Evolutionary conservation across 2,329 filamentous ascomycete species (phyloP), one percentile per base, ranked within the genome.

Genomic region (Xylaria sp.): DNA sequence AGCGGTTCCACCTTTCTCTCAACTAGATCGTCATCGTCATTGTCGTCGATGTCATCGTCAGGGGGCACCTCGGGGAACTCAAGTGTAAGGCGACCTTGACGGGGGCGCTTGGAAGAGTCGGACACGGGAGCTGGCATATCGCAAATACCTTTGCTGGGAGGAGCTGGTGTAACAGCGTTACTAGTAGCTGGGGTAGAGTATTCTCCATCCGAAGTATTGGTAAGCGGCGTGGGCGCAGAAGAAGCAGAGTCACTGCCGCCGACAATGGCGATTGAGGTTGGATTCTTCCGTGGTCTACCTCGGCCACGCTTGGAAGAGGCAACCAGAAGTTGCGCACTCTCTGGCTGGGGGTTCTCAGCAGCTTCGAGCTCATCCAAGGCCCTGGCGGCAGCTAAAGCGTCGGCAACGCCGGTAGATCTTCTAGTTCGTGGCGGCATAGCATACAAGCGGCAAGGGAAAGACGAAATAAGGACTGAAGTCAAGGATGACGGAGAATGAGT

Each of bases 151-250:
- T 66, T 67, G 17, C n/a, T 44, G 15, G 49, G 38, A 25, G 77
- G 77, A 5, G 76, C 77, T 2, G 81, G 81, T 0, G 81, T 83
- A 7, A 79, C 76, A 13, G 77, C 76, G 69, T 77, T 76, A 70
- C 81, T 84, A 25, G 82, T 84, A 31, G 80, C 76, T 2, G 82
- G 81, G 7, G 82, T 84, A 15, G 78, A 78, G 65, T 79, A 78
- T 29, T 80, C 81, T 66, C 78, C 80, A 22, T 79, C 79, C 3
- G 74, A 77, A 17, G 67, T 50, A 10, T 65, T 71, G 31, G 70
- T 69, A 20, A 66, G 61, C 0, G 79, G 78, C 5, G 80, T 81
- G 9, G 78, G 72, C 20, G 75, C 74, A 1, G 80, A 77, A 7
- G 81, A 81, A 20, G 69, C 65, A 33, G 80, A 79, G 22, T 77